phyloP scores from a whole-genome alignment of 768 basidiomycete genomes.

The Hygrocybe punicea region DNA sequence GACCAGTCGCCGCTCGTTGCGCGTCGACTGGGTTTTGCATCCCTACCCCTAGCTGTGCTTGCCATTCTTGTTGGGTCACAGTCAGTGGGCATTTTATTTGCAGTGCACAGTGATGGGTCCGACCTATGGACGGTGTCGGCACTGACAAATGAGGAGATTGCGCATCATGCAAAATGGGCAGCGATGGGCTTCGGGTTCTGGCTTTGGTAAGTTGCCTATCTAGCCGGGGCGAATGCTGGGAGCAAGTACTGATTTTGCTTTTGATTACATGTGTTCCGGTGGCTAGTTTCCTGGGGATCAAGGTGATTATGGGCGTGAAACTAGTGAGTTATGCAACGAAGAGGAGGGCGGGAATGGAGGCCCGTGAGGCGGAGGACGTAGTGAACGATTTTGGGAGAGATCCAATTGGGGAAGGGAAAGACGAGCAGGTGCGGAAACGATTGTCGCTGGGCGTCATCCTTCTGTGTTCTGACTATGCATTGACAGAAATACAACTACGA shows the following conservation, averaged over 20 bases:
- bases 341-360: conserved; percentile 74
- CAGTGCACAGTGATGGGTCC: conserved; percentile 42
- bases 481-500: conserved; percentile 76
- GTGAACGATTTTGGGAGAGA: conserved; percentile 88
- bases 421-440: conserved; percentile 61
- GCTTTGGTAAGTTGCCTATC: conserved; percentile 71
- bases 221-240: not conserved
- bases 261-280: not conserved
- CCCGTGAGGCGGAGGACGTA: conserved; percentile 64
- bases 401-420: conserved; percentile 85
- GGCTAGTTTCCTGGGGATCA: conserved; percentile 73
- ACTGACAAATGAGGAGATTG: conserved; percentile 46
- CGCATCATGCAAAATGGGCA: conserved; percentile 60
- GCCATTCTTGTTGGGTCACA: conserved; percentile 74
- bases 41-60: conserved; percentile 85
- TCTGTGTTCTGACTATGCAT: not conserved
- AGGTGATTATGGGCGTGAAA: conserved; percentile 89
- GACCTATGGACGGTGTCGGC: conserved; percentile 46
- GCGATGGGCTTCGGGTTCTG: conserved; percentile 68
- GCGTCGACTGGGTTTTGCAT: conserved; percentile 88
- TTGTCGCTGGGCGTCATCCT: not conserved
- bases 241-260: not conserved
- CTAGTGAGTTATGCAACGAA: conserved; percentile 79
- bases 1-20: conserved; percentile 96
- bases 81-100: conserved; percentile 59